phyloP scores from a whole-genome alignment of 78 protist species.

The Tieghemostelium lacteum region DNA sequence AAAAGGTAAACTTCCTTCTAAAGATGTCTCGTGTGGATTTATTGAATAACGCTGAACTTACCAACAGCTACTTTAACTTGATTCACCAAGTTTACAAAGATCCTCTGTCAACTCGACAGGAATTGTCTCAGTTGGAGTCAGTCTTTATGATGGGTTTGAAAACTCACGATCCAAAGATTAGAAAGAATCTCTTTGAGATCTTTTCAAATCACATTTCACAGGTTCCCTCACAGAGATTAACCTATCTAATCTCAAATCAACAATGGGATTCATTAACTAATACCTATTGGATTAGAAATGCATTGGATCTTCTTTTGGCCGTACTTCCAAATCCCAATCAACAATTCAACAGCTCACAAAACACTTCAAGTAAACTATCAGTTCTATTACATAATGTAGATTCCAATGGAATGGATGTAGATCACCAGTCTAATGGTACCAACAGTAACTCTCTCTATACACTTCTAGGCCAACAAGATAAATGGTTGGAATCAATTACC shows the following conservation, averaged over 20 bases:
- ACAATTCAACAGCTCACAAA: background rate
- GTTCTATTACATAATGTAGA: background rate
- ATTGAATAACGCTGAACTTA: slow-evolving; percentile 6
- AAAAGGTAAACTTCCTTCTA: slow-evolving; percentile 49
- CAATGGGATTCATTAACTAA: slow-evolving; percentile 85
- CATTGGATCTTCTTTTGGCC: slow-evolving; percentile 79
- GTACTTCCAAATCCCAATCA: slow-evolving; percentile 8
- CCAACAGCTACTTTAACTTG: slow-evolving; percentile 31
- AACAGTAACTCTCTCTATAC: background rate
- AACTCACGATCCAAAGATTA: slow-evolving; percentile 29
- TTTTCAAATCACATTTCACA: background rate
- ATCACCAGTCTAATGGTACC: background rate
- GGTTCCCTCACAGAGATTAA: slow-evolving; percentile 45
- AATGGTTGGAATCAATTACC: slow-evolving; percentile 8
- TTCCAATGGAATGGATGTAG: background rate
- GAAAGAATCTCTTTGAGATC: slow-evolving; percentile 57
- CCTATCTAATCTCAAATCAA: slow-evolving; percentile 26
- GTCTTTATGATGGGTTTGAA: slow-evolving; percentile 85
- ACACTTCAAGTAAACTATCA: background rate
- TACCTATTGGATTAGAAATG: slow-evolving; percentile 86
- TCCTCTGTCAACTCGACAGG: slow-evolving; percentile 21
- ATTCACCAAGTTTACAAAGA: slow-evolving; percentile 33
- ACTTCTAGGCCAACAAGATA: background rate
- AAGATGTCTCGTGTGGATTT: slow-evolving; percentile 74
- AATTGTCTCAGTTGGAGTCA: slow-evolving; percentile 67